phyloP scores from a whole-genome alignment of 1,284 basidiomycete species.

The Heterobasidion annosum region DNA sequence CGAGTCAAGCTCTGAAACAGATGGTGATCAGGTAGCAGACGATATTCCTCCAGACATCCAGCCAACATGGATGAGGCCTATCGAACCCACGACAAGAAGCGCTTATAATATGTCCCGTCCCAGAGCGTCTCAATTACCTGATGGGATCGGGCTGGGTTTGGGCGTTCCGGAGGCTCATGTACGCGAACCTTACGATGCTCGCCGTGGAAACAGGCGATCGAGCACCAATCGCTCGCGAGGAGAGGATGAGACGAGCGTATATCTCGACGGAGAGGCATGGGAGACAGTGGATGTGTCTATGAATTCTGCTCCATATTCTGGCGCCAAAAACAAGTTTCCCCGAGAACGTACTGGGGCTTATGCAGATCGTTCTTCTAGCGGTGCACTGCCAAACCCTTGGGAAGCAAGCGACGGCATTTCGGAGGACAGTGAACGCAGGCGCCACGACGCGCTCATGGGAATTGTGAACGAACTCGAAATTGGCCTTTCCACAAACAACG shows the following conservation, averaged over 20 bases:
- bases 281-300: background rate
- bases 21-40: background rate
- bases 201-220: background rate
- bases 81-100: background rate
- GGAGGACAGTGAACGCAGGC: slow-evolving; percentile 17
- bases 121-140: background rate
- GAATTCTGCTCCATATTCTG: background rate
- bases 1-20: slow-evolving; percentile 22
- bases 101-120: slow-evolving; percentile 1
- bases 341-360: background rate
- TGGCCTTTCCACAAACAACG: slow-evolving; percentile 6
- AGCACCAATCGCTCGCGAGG: background rate
- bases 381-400: slow-evolving; percentile 5
- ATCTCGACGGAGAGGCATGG: slow-evolving; percentile 11
- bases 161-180: background rate
- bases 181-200: background rate
- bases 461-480: slow-evolving; percentile 30
- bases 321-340: background rate
- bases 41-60: background rate
- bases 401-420: background rate
- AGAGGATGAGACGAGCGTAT: slow-evolving; percentile 10
- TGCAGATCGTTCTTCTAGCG: background rate
- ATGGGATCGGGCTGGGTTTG: slow-evolving; percentile 12
- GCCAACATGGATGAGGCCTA: background rate
- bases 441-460: slow-evolving; percentile 31